phyloP scores from a whole-genome alignment of 352 stramenopile genomes.

The Phytopythium aichiense region DNA sequence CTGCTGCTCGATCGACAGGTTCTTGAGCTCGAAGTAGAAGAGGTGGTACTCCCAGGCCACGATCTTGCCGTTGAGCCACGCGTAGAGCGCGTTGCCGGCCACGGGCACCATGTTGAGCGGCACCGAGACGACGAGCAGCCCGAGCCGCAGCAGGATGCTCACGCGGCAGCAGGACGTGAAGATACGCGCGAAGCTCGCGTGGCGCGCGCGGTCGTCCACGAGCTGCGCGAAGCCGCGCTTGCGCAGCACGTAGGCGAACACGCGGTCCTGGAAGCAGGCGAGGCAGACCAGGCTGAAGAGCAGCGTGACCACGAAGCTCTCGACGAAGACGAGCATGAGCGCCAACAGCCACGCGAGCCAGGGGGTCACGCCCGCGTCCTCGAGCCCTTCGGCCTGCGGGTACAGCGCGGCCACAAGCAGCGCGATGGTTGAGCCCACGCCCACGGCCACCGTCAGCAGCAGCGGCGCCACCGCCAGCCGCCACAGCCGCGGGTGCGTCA shows the following conservation, averaged over 20 bases:
- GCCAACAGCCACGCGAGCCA: conserved; percentile 56
- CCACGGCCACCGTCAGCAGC: conserved; percentile 52
- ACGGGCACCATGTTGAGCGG: conserved; percentile 69
- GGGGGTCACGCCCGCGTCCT: conserved; percentile 26
- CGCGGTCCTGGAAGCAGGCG: conserved; percentile 53
- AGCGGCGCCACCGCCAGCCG: conserved; percentile 46
- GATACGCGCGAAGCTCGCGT: conserved; percentile 35
- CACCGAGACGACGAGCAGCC: conserved; percentile 55
- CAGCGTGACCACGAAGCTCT: conserved; percentile 71
- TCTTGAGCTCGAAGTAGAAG: conserved; percentile 76
- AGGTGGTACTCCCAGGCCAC: conserved; percentile 71
- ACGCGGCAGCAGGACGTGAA: conserved; percentile 58
- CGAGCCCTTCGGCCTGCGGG: conserved; percentile 40
- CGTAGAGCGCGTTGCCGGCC: conserved; percentile 52
- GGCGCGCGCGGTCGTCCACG: conserved; percentile 38
- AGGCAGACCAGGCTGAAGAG: conserved; percentile 59
- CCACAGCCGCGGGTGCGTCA: conserved; percentile 58
- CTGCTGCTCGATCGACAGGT: conserved; percentile 51
- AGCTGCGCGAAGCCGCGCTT: conserved; percentile 43
- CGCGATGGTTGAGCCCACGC: conserved; percentile 31
- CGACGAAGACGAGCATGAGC: conserved; percentile 53
- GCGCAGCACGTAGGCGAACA: conserved; percentile 59
- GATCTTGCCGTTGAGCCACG: conserved; percentile 68
- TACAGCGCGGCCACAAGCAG: conserved; percentile 42
- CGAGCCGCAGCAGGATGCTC: conserved; percentile 38